Conservation (phyloP, 768 basidiomycete species). For the Neoboletus brunneissimus region DNA sequence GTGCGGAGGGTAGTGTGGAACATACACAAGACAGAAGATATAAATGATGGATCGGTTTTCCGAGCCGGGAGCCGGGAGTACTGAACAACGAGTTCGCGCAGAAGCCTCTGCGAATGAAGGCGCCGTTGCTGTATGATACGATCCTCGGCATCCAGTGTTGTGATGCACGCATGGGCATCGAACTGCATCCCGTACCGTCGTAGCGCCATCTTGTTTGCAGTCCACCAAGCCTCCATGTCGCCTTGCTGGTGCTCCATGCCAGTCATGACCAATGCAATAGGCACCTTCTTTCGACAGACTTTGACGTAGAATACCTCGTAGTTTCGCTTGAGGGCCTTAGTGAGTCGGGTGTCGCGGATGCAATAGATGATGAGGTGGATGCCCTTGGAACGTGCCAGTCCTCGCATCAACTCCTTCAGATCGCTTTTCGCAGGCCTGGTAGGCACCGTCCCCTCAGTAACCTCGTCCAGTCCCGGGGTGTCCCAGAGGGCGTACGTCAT, state of each 20-base stretch:
- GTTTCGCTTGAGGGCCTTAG: slow-evolving; percentile 21
- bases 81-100: neutral
- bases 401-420: neutral
- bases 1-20: neutral
- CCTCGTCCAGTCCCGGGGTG: slow-evolving; percentile 1
- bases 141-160: neutral
- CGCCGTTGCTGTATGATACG: neutral
- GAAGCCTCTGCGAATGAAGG: neutral
- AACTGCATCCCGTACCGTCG: slow-evolving; percentile 27
- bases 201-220: slow-evolving; percentile 26
- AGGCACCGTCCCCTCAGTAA: neutral
- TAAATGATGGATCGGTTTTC: neutral
- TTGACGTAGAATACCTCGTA: slow-evolving; percentile 33
- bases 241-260: slow-evolving; percentile 30
- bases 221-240: slow-evolving; percentile 29
- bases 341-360: neutral
- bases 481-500: neutral
- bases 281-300: slow-evolving; percentile 35
- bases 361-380: neutral
- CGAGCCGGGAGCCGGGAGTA: neutral
- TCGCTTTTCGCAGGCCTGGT: neutral
- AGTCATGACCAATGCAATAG: slow-evolving; percentile 34
- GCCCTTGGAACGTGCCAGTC: neutral
- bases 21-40: neutral
- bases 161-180: slow-evolving; percentile 3